phyloP scores from a whole-genome alignment of 164 flowering plant species.

The Kingdonia uniflora region DNA sequence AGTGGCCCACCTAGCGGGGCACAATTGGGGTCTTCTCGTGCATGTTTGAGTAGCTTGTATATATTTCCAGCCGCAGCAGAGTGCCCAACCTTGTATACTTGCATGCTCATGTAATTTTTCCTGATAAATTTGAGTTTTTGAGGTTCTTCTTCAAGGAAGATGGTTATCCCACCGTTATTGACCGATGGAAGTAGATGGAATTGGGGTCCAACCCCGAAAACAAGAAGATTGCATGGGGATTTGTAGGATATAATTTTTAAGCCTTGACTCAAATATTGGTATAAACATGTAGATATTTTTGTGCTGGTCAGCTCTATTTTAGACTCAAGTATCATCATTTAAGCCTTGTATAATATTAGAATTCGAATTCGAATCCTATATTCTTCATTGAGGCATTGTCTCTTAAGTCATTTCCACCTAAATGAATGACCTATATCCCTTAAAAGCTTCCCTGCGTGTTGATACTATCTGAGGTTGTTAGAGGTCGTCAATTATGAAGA shows the following conservation, averaged over 20 bases:
- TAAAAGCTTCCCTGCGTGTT: too few species aligned
- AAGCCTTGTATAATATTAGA: too few species aligned
- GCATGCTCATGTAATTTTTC: conserved; percentile 15
- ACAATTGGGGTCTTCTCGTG: conserved; percentile 45
- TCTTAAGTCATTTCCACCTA: too few species aligned
- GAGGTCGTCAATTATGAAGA: too few species aligned
- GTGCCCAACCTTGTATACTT: conserved; percentile 43
- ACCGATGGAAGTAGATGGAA: conserved; percentile 32
- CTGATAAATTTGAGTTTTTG: conserved; percentile 24
- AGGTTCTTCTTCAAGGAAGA: conserved; percentile 59
- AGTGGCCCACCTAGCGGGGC: conserved; percentile 19
- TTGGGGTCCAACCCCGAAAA: conserved; percentile 56
- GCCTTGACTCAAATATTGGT: too few species aligned
- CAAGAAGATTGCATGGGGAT: conserved; percentile 73
- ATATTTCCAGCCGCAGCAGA: conserved; percentile 40
- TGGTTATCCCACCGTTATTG: conserved; percentile 61
- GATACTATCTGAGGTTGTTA: too few species aligned
- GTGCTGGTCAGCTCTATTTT: too few species aligned
- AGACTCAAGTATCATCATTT: too few species aligned
- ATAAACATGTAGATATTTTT: too few species aligned
- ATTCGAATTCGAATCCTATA: too few species aligned
- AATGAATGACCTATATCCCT: too few species aligned
- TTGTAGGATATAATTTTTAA: conserved; percentile 30
- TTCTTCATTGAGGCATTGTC: too few species aligned
- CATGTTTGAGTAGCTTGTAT: conserved; percentile 51